These are phyloP conservation scores for Termitomyces sp. DNA, from an alignment of 768 basidiomycete genomes.

Conservation along the genomic window DNA sequence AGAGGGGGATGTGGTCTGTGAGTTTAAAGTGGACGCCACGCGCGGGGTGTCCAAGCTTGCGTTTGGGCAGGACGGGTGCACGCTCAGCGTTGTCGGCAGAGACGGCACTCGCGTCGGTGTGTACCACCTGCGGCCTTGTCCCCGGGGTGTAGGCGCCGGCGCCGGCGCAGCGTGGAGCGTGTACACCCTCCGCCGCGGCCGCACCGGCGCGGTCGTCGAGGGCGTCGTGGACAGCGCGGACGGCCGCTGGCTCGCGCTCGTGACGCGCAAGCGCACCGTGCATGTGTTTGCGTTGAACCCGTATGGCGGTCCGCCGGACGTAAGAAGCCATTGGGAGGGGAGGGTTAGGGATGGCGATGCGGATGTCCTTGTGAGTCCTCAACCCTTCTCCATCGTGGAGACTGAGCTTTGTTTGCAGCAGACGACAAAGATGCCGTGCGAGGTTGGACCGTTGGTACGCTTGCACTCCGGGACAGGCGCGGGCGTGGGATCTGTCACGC, in stretches of 20 bases:
- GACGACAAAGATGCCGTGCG: conserved; percentile 37
- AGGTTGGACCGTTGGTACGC: conserved; percentile 52
- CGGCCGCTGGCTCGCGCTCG: conserved; percentile 65
- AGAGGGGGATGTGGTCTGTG: conserved; percentile 30
- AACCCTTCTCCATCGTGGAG: no score
- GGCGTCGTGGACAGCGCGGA: conserved; percentile 46
- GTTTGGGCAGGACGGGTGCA: conserved; percentile 52
- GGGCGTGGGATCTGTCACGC: no score
- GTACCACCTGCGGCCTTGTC: conserved; percentile 34
- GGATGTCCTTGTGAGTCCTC: no score
- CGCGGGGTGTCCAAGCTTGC: conserved; percentile 38
- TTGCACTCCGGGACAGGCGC: no score
- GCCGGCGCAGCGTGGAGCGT: conserved; percentile 34
- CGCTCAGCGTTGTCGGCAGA: conserved; percentile 40
- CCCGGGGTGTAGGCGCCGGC: background rate
- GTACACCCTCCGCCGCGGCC: conserved; percentile 68
- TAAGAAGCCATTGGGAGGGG: conserved; percentile 53
- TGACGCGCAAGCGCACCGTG: conserved; percentile 56
- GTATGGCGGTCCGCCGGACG: conserved; percentile 64
- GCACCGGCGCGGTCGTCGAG: conserved; percentile 62
- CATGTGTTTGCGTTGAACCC: conserved; percentile 78
- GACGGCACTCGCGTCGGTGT: conserved; percentile 53
- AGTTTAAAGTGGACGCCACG: conserved; percentile 27
- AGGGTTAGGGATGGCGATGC: conserved; percentile 48
- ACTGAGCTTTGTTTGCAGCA: no score